Percentiles rank a stretch among this genome's conserved stretches.
These are phyloP conservation scores for Fusarium circinatum DNA, from an alignment of 2,329 filamentous ascomycete species.

Conservation along the genomic window DNA sequence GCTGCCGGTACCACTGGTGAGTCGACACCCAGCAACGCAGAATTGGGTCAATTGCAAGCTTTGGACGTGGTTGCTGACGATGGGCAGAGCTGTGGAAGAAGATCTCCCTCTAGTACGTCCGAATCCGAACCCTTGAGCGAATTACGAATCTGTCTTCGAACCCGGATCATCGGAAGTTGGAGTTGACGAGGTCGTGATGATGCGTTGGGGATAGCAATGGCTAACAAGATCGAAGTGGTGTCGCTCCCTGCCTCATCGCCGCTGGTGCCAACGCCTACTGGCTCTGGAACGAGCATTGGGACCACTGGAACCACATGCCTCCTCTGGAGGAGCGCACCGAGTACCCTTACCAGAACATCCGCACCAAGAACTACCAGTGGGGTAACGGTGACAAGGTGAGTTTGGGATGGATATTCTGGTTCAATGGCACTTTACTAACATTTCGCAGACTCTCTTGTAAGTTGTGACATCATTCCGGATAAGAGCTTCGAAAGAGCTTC, in stretches of 20 bases:
- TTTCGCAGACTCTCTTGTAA: slow-evolving; percentile 64
- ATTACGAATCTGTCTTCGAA: slow-evolving; percentile 36
- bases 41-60: slow-evolving; percentile 33
- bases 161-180: slow-evolving; percentile 27
- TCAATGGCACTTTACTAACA: slow-evolving; percentile 41
- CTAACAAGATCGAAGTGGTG: slow-evolving; percentile 66
- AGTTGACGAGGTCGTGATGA: slow-evolving; percentile 16
- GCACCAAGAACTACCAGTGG: slow-evolving; percentile 94
- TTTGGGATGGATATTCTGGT: background rate
- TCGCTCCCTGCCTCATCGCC: slow-evolving; percentile 77
- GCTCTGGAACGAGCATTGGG: slow-evolving; percentile 96
- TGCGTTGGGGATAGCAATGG: slow-evolving; percentile 8
- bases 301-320: slow-evolving; percentile 87
- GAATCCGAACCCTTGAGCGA: slow-evolving; percentile 40
- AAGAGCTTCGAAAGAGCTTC: slow-evolving; percentile 7
- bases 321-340: slow-evolving; percentile 90
- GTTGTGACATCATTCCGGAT: slow-evolving; percentile 28
- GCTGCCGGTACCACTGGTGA: slow-evolving; percentile 84
- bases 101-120: slow-evolving; percentile 91
- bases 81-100: slow-evolving; percentile 89
- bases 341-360: slow-evolving; percentile 98
- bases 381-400: slow-evolving; percentile 93
- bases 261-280: slow-evolving; percentile 85
- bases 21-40: slow-evolving; percentile 52
- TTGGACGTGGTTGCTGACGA: slow-evolving; percentile 47